phyloP scores from a whole-genome alignment of 108 stramenopile genomes.

The Cyclotella atomus region DNA sequence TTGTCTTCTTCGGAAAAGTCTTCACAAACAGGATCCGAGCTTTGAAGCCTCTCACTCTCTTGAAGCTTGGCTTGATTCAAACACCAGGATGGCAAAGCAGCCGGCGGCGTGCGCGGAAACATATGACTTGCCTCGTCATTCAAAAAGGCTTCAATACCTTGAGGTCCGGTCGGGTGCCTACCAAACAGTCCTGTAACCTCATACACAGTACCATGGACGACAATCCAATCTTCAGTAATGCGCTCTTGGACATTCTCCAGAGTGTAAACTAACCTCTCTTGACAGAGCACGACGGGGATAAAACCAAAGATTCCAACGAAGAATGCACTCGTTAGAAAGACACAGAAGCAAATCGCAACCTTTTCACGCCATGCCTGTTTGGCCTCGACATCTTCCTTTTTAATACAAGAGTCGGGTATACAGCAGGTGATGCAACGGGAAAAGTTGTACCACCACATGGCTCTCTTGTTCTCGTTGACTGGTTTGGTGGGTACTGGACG shows the following conservation, averaged over 20 bases:
- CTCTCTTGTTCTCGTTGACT: slow-evolving; percentile 38
- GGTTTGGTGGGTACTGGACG: slow-evolving; percentile 3
- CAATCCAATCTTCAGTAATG: slow-evolving; percentile 51
- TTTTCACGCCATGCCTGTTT: slow-evolving; percentile 57
- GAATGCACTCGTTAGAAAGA: slow-evolving; percentile 23
- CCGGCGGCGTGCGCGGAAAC: slow-evolving; percentile 49
- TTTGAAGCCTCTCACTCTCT: neutral
- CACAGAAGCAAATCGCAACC: slow-evolving; percentile 49
- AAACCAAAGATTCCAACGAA: slow-evolving; percentile 56
- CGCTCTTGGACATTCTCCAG: slow-evolving; percentile 44
- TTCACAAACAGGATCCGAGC: slow-evolving; percentile 27
- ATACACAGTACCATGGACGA: slow-evolving; percentile 50
- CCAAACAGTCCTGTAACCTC: slow-evolving; percentile 47
- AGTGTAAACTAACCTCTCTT: slow-evolving; percentile 27
- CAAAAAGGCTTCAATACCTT: slow-evolving; percentile 47
- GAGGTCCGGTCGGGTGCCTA: slow-evolving; percentile 54
- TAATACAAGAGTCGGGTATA: slow-evolving; percentile 44
- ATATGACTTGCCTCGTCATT: slow-evolving; percentile 57
- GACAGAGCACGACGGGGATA: slow-evolving; percentile 51
- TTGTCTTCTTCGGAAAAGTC: slow-evolving; percentile 40
- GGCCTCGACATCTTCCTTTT: slow-evolving; percentile 17
- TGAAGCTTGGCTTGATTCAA: slow-evolving; percentile 27
- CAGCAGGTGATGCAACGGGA: slow-evolving; percentile 43
- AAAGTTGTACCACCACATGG: slow-evolving; percentile 61
- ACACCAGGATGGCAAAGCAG: slow-evolving; percentile 29